phyloP scores from a whole-genome alignment of 768 basidiomycete genomes.

The Ephemerocybe angulata region DNA sequence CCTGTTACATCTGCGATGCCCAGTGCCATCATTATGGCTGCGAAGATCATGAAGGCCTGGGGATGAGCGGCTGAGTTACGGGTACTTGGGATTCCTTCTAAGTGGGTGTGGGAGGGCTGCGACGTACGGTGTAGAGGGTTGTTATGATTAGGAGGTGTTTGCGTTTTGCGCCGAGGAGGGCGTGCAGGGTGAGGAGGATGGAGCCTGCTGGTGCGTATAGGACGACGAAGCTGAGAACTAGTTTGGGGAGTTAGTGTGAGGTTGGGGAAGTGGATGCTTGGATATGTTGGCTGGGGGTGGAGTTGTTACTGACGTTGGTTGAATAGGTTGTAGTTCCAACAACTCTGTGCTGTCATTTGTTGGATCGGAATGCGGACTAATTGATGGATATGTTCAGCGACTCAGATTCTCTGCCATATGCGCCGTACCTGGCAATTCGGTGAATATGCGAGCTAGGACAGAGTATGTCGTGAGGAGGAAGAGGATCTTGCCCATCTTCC shows the following conservation, averaged over 20 bases:
- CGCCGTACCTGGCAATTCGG: background rate
- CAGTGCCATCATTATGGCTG: background rate
- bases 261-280: background rate
- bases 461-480: slow-evolving; percentile 1
- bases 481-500: background rate
- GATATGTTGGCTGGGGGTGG: too few relatives aligned
- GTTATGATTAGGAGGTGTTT: background rate
- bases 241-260: background rate
- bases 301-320: background rate
- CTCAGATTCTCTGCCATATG: too few relatives aligned
- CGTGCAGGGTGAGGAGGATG: background rate
- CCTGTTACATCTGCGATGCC: background rate
- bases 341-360: too few relatives aligned
- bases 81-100: too few relatives aligned
- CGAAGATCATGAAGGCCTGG: background rate
- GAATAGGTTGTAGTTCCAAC: background rate
- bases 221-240: background rate
- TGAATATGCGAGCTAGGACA: background rate
- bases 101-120: too few relatives aligned
- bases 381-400: too few relatives aligned
- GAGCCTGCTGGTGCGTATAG: background rate
- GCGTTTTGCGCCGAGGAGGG: background rate
- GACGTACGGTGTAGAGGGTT: background rate
- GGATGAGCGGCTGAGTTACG: background rate
- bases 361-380: too few relatives aligned